A percentile compares a stretch with the other conserved stretches of the same genome.
These are phyloP conservation scores for Eucalyptus pauciflora DNA, from an alignment of 345 rosid genomes.

Conservation along the genomic window DNA sequence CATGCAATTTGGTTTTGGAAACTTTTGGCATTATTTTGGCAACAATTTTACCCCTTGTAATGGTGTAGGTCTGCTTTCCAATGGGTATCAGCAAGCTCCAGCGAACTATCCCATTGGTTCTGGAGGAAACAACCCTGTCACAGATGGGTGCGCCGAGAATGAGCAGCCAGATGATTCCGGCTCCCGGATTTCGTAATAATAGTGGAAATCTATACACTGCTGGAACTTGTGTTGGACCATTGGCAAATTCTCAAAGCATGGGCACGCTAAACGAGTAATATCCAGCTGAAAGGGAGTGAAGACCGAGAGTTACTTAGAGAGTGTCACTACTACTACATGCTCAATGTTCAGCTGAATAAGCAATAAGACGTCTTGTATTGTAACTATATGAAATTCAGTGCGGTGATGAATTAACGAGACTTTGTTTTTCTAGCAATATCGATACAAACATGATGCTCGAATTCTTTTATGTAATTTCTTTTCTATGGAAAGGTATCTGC, in stretches of 20 bases:
- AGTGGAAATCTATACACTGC: too few species aligned
- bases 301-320: not conserved
- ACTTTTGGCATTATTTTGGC: not conserved
- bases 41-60: not conserved
- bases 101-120: slow-evolving; percentile 56
- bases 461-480: not conserved
- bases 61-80: slow-evolving; percentile 49
- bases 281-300: too few species aligned
- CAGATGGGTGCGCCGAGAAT: too few species aligned
- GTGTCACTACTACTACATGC: not conserved
- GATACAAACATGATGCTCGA: not conserved
- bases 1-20: not conserved
- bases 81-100: slow-evolving; percentile 57
- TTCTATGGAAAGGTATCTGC: not conserved
- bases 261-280: slow-evolving; percentile 10
- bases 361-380: not conserved
- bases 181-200: too few species aligned
- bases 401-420: not conserved
- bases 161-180: too few species aligned
- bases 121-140: too few species aligned
- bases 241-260: slow-evolving; percentile 37
- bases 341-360: not conserved
- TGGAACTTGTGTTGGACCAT: slow-evolving; percentile 38
- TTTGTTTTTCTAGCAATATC: not conserved
- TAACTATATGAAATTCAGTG: not conserved